Evolutionary conservation across 2,329 filamentous ascomycete species (phyloP), one percentile per base, ranked within the genome.

Genomic region (Aspergillus tubingensis): DNA sequence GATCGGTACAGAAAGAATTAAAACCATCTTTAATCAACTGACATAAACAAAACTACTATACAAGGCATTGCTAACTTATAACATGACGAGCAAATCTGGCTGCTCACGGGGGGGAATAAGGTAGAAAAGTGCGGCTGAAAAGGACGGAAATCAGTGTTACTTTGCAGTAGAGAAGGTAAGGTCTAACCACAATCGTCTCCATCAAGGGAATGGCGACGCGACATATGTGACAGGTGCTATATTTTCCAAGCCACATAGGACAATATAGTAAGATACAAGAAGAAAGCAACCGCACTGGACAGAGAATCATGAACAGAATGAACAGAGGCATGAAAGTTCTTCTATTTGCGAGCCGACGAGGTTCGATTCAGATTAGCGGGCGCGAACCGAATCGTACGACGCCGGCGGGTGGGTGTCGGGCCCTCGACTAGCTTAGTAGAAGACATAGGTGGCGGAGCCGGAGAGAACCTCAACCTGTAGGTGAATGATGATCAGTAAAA

Each of bases 371-470:
- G n/a, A 47, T 13, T 39, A 52, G 19, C 32, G n/a, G 47, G n/a
- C 13, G 19, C 41, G 13, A 15, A 44, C 39, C 23, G 8, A 19
- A 8, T 23, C 47, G 25, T 17, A 30, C 17, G 30, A 36, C 51
- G 36, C 43, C 61, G 53, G 54, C 63, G 25, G 51, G 36, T 51
- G 32, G 54, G 52, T 55, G 58, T 55, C 58, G 19, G 27, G 23
- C 51, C 49, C 36, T 58, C 51, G 30, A 54, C 63, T 62, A 66
- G 19, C 69, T 63, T 67, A 70, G 64, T 75, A 78, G 66, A 80
- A 77, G 65, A 82, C 78, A 70, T 80, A 83, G 62, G 76, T 80
- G 57, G 82, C 83, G 30, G 77, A 78, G 62, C 83, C 83, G 27
- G 79, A 80, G 61, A 76, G 71, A 59, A 83, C 73, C 61, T 80